A percentile compares a stretch with the other conserved stretches of the same genome.
These are phyloP conservation scores for Wickerhamomyces subpelliculosus DNA, from an alignment of 805 yeast genomes.

Conservation along the genomic window DNA sequence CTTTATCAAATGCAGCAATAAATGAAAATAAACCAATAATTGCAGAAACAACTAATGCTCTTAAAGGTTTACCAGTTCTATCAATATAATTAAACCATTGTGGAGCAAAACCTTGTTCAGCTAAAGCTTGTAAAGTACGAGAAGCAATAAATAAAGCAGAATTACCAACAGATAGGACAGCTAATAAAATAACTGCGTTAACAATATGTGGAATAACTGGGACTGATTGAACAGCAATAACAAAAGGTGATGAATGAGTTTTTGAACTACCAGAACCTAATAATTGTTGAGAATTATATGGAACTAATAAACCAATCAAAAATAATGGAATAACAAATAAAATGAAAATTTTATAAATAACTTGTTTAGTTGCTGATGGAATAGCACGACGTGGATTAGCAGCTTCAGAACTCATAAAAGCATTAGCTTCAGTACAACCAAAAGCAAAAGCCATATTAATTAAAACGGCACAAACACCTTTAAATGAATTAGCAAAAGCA, in stretches of 20 bases:
- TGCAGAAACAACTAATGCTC: slow-evolving; percentile 45
- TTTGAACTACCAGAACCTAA: slow-evolving; percentile 45
- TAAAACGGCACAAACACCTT: slow-evolving; percentile 58
- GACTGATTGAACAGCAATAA: slow-evolving; percentile 58
- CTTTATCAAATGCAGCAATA: slow-evolving; percentile 56
- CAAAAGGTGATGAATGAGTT: slow-evolving; percentile 65
- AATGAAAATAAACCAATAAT: slow-evolving; percentile 56
- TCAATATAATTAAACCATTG: slow-evolving; percentile 43
- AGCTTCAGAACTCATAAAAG: slow-evolving; percentile 63
- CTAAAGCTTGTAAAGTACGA: slow-evolving; percentile 59
- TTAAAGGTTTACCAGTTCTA: slow-evolving; percentile 51
- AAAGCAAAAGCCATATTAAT: slow-evolving; percentile 59
- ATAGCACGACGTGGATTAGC: slow-evolving; percentile 50
- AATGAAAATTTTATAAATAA: slow-evolving; percentile 55
- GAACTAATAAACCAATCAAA: slow-evolving; percentile 54
- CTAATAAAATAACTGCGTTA: slow-evolving; percentile 66
- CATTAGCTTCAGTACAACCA: slow-evolving; percentile 61
- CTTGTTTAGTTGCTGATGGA: slow-evolving; percentile 60
- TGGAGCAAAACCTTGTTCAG: slow-evolving; percentile 69
- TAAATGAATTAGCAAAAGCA: slow-evolving; percentile 36
- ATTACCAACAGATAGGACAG: slow-evolving; percentile 73
- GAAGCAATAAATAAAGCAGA: slow-evolving; percentile 70
- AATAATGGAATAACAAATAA: slow-evolving; percentile 49
- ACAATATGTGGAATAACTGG: slow-evolving; percentile 63
- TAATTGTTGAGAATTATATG: slow-evolving; percentile 44